phyloP scores from a whole-genome alignment of 495 filamentous ascomycete genomes.

The Delitschia confertaspora region DNA sequence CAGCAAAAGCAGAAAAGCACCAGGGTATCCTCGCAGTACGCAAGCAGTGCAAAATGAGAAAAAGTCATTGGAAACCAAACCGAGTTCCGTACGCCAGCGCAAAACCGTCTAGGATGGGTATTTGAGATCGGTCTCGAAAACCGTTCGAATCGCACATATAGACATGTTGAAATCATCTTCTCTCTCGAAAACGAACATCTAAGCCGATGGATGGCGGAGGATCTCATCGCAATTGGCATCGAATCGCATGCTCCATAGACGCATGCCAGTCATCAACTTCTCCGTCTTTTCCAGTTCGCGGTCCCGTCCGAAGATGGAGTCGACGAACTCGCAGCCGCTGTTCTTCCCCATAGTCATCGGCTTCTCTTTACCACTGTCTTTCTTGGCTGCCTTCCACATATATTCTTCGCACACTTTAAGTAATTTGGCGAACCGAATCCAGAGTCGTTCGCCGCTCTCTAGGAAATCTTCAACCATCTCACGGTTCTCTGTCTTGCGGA shows the following conservation, averaged over 20 bases:
- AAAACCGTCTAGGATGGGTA: conserved; percentile 6
- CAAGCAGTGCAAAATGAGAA: conserved; percentile 7
- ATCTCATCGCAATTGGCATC: conserved; percentile 96
- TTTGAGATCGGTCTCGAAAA: too few relatives aligned
- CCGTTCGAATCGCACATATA: too few relatives aligned
- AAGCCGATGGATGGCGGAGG: conserved; percentile 44
- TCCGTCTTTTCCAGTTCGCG: conserved; percentile 89
- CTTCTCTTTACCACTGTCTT: conserved; percentile 48
- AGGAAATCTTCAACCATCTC: conserved; percentile 89
- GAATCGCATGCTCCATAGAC: conserved; percentile 91
- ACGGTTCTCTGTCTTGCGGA: conserved; percentile 59
- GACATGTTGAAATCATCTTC: too few relatives aligned
- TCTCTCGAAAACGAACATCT: conserved; percentile 9
- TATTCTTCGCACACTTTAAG: conserved; percentile 85
- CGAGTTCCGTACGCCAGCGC: conserved; percentile 8
- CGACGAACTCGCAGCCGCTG: conserved; percentile 91
- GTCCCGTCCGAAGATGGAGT: conserved; percentile 91
- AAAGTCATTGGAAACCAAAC: conserved; percentile 1
- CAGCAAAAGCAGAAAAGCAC: conserved; percentile 8
- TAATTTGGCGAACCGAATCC: conserved; percentile 74
- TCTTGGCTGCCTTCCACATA: conserved; percentile 75
- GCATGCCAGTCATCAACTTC: conserved; percentile 83
- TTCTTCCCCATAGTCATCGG: conserved; percentile 79
- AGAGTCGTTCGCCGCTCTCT: conserved; percentile 80
- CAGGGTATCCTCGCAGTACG: conserved; percentile 23